Base-by-base conservation (phyloP, 2,329 filamentous ascomycete genomes). In the Colletotrichum limetticola region DNA sequence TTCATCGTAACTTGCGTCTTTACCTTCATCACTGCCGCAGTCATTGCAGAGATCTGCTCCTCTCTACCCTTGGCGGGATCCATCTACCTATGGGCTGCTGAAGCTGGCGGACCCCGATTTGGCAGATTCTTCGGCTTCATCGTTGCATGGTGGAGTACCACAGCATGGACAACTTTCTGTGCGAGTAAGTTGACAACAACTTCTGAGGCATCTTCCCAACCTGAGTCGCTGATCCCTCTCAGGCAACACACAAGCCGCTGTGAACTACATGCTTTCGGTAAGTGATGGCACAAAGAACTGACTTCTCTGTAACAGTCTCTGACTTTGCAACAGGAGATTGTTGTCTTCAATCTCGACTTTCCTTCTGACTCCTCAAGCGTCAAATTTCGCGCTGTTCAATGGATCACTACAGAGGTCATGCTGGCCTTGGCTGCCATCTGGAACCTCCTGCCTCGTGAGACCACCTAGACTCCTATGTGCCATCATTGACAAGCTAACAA, bases 141-240 rank as follows among this genome's bases (percentile, higher is more conserved):
- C n/a, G 89, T 90, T n/a, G 89, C 89, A 0, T 91, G 89, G 89
- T 91, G 89, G 89, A 89, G 86, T 76, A 90, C 88, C 0, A 91
- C 89, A 0, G 89, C 89, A 1, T 91, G 89, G 89, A 91, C 89
- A 2, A 91, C 86, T 0, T 88, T 88, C 68, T 88, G 86, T 77
- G 86, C 86, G 3, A 88, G 86, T 83, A 78, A 70, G 80, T 65
- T 35, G 22, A 24, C 22, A 30, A 9, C 46, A 12, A 14, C 14
- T n/a, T 11, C n/a, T 37, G 7, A n/a, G 9, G 11, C 6, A 16
- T 52, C 19, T n/a, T 16, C 0, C 3, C 3, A 7, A 11, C 2
- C 5, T 24, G 1, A 11, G 16, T 55, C 32, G 8, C 26, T 68
- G 9, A 26, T 24, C 19, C 16, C 30, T 35, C 42, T 42, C 35